Conservation (phyloP, 352 stramenopile species). For the Blastocystis hominis region DNA sequence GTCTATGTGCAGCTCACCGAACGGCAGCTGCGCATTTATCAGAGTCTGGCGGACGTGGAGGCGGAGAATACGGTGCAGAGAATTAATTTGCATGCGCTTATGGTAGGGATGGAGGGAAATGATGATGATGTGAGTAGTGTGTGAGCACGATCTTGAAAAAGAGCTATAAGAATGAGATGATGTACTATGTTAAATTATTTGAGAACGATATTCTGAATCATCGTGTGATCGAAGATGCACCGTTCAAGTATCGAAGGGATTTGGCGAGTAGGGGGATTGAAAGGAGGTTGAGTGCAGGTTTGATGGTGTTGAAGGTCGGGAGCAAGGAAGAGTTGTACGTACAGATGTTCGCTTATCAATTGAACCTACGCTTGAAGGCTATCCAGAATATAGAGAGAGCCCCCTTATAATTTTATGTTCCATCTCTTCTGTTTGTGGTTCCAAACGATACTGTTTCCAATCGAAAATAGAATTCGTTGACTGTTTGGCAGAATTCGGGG, state of each 20-base stretch:
- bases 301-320: constrained; percentile 25
- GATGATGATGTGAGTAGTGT: neutral
- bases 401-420: neutral
- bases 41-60: neutral
- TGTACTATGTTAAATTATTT: constrained; percentile 43
- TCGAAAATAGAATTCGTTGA: too few species aligned
- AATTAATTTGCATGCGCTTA: constrained; percentile 31
- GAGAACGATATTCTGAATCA: constrained; percentile 34
- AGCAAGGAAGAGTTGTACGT: constrained; percentile 36
- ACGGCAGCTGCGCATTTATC: neutral
- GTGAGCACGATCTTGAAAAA: constrained; percentile 26
- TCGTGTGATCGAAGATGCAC: constrained; percentile 30
- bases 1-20: neutral
- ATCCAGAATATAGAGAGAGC: neutral
- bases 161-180: constrained; percentile 6
- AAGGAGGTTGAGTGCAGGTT: neutral
- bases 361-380: constrained; percentile 18
- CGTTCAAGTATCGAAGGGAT: neutral
- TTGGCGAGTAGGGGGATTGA: neutral
- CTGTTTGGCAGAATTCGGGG: neutral
- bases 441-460: neutral
- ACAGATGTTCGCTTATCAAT: constrained; percentile 25
- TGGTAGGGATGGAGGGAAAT: neutral
- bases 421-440: neutral
- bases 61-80: neutral